phyloP scores from a whole-genome alignment of 1,284 basidiomycete genomes.

The Mycosarcoma maydis region DNA sequence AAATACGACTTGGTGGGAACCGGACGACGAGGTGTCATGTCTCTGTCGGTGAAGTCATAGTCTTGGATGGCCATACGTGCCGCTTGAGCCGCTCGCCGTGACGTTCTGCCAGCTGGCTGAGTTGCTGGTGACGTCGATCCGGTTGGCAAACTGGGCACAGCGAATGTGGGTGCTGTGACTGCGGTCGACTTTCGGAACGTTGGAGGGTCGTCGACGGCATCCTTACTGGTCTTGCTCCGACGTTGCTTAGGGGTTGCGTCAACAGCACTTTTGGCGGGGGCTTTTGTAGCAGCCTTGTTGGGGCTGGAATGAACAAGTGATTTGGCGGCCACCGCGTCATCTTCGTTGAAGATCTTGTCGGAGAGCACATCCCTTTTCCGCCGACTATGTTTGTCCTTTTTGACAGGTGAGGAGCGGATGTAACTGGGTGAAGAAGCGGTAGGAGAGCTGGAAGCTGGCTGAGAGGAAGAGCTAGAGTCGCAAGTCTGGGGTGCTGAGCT shows the following conservation, averaged over 20 bases:
- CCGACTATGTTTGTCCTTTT: not conserved
- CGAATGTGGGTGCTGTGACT: not conserved
- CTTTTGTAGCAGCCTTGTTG: not conserved
- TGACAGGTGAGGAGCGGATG: not conserved
- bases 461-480: conserved; percentile 31
- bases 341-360: conserved; percentile 1
- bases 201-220: conserved; percentile 1
- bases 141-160: conserved; percentile 8
- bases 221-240: not conserved
- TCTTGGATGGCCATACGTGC: conserved; percentile 39
- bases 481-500: conserved; percentile 23
- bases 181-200: conserved; percentile 2
- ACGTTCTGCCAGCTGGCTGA: conserved; percentile 14
- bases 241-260: conserved; percentile 15
- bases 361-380: not conserved
- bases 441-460: conserved; percentile 13
- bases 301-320: not conserved
- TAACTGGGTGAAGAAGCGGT: not conserved
- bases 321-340: not conserved
- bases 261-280: not conserved
- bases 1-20: conserved; percentile 45
- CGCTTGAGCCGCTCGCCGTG: conserved; percentile 38
- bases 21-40: conserved; percentile 41
- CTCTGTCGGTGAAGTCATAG: conserved; percentile 44
- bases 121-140: conserved; percentile 23